Evolutionary conservation across 139 green algal genomes (phyloP).

Genomic region (Limnomonas spitsbergensis): DNA sequence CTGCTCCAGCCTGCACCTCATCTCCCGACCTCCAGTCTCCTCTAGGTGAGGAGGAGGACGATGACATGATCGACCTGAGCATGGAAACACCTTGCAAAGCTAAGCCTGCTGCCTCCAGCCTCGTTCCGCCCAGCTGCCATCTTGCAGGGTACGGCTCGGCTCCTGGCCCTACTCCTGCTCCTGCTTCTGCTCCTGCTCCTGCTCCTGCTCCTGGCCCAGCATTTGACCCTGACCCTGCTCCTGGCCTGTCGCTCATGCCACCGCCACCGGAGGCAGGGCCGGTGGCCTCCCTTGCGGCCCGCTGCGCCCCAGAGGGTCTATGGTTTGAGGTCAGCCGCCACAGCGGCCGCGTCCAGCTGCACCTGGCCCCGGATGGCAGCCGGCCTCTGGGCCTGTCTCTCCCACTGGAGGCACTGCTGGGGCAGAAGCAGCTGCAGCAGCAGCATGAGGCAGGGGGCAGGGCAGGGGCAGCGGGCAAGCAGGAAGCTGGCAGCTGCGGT

Average conservation of each 20-base stretch:
- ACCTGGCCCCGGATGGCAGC: conserved; percentile 57
- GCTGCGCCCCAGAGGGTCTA: not conserved
- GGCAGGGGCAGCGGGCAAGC: not conserved
- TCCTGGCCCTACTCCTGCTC: not conserved
- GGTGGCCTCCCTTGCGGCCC: too few relatives aligned
- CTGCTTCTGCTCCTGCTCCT: not conserved
- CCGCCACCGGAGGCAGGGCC: too few relatives aligned
- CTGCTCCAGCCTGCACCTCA: too few relatives aligned
- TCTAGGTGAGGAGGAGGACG: too few relatives aligned
- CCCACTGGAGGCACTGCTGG: conserved; percentile 61
- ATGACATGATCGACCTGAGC: too few relatives aligned
- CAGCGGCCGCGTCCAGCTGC: conserved; percentile 75
- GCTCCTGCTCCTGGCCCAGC: not conserved
- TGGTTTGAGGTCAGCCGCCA: conserved; percentile 59
- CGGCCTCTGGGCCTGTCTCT: conserved; percentile 63
- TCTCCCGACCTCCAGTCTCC: too few relatives aligned
- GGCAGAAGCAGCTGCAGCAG: conserved; percentile 11
- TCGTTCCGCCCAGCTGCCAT: too few relatives aligned
- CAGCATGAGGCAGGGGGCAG: conserved; percentile 7
- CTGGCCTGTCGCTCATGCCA: too few relatives aligned
- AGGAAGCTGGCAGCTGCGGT: not conserved
- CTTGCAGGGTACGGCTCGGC: too few relatives aligned
- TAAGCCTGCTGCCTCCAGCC: too few relatives aligned
- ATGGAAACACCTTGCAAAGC: too few relatives aligned
- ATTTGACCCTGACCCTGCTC: too few relatives aligned